Evolutionary conservation across 495 filamentous ascomycete species (phyloP).

Genomic region (Chaetomium fimeti): DNA sequence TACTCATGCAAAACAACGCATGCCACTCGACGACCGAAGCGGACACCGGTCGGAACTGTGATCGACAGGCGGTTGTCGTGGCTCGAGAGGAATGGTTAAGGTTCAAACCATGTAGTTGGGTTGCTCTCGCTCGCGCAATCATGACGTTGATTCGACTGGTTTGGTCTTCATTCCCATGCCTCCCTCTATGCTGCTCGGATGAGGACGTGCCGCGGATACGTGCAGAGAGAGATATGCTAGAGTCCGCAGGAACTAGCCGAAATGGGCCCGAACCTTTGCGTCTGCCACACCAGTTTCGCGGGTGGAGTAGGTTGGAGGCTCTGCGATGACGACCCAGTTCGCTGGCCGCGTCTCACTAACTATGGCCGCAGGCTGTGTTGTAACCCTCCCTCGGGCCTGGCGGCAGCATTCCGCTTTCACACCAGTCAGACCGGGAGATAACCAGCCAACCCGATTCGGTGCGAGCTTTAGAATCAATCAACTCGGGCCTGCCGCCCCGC

Average conservation of each 20-base stretch:
- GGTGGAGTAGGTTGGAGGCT: conserved; percentile 4
- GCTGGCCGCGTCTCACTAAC: neutral
- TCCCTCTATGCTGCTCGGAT: neutral
- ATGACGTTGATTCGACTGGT: neutral
- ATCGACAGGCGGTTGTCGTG: neutral
- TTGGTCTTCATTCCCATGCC: neutral
- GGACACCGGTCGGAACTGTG: neutral
- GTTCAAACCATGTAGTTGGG: neutral
- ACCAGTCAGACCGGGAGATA: neutral
- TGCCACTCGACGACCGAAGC: neutral
- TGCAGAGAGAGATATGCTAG: neutral
- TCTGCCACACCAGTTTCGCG: neutral
- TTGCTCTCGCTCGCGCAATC: no score
- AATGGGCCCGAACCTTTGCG: neutral
- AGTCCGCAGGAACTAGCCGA: neutral
- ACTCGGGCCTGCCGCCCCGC: neutral
- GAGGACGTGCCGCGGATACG: neutral
- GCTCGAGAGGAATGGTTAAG: neutral
- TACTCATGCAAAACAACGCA: neutral
- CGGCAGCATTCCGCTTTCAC: neutral
- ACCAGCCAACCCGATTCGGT: neutral
- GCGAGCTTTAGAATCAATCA: neutral
- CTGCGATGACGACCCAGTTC: conserved; percentile 3
- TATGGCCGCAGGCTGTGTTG: neutral
- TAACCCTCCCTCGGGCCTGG: conserved; percentile 10